Evolutionary conservation across 768 basidiomycete species (phyloP).

Genomic region (Boletus speciosus): DNA sequence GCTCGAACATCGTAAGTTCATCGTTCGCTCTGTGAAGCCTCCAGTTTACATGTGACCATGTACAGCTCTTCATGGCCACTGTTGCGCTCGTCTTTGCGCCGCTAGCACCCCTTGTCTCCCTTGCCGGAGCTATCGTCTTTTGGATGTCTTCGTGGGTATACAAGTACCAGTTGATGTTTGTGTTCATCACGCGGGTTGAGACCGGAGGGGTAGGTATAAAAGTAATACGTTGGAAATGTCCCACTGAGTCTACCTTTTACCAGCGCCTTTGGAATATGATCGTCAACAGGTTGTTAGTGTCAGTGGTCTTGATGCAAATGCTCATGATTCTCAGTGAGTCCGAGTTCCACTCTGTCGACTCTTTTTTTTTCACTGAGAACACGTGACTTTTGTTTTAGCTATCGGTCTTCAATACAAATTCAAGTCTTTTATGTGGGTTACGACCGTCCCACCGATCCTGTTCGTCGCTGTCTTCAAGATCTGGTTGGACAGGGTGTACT

Average conservation of each 20-base stretch:
- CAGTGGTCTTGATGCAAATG: constrained; percentile 81
- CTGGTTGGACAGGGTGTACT: constrained; percentile 68
- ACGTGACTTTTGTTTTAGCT: constrained; percentile 40
- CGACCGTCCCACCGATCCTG: constrained; percentile 83
- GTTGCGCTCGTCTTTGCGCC: constrained; percentile 94
- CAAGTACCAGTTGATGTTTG: constrained; percentile 98
- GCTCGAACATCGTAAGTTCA: constrained; percentile 54
- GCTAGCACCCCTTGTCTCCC: constrained; percentile 83
- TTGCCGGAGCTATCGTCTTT: constrained; percentile 81
- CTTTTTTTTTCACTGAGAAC: not conserved
- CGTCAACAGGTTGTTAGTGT: constrained; percentile 80
- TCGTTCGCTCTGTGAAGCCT: not conserved
- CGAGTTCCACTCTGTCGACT: not conserved
- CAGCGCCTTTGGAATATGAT: constrained; percentile 94
- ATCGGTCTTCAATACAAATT: constrained; percentile 81
- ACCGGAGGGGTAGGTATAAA: constrained; percentile 76
- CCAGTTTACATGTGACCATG: constrained; percentile 6
- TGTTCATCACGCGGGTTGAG: constrained; percentile 84
- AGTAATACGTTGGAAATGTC: not conserved
- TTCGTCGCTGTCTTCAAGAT: constrained; percentile 80
- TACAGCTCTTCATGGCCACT: constrained; percentile 82
- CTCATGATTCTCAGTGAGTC: constrained; percentile 82
- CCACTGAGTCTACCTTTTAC: not conserved
- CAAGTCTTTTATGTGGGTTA: constrained; percentile 73
- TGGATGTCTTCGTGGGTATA: constrained; percentile 87